Base-by-base conservation (phyloP, 805 yeast species). In the Candida coquimbonensis region DNA sequence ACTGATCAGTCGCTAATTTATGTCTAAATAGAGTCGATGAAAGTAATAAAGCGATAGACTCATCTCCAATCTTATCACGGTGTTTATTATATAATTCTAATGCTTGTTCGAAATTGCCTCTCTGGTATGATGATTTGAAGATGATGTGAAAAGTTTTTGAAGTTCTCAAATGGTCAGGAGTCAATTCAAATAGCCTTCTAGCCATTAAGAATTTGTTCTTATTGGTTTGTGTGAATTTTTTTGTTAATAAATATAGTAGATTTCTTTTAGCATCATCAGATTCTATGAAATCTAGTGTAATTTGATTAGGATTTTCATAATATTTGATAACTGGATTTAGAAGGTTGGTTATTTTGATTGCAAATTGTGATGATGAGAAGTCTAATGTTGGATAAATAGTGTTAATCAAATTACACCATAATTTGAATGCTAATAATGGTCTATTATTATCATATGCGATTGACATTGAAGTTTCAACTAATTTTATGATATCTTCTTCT, bases 181-280 rank as follows among this genome's bases (percentile, higher is more conserved):
- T 47, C 2, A 41, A 17, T 25, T 47, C n/a, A 47, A 47, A 47
- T 6, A 47, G 35, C 16, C 19, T 35, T 11, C 12, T 19, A 35
- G 21, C 37, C 5, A 17, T 17, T 17, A 2, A 9, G 12, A 35
- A 35, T 29, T 29, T 29, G 12, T 19, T 19, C 19, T 5, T 9
- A 9, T 35, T 35, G 9, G 21, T 21, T 21, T 21, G 24, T 21
- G 24, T 9, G 19, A 9, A 19, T 11, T 25, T 35, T 4, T 8
- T 17, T 4, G 39, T 36, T 4, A 47, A 12, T 5, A 38, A 19
- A 14, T 34, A 25, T 3, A 38, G 9, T 5, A 47, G n/a, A 16
- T 47, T 47, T n/a, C 38, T 25, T 24, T 41, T 44, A 7, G 43
- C 38, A 8, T 12, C 19, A 33, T n/a, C 12, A n/a, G 36, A 33